Conservation (phyloP, 2,329 filamentous ascomycete species). For the Kalmusia sp. region DNA sequence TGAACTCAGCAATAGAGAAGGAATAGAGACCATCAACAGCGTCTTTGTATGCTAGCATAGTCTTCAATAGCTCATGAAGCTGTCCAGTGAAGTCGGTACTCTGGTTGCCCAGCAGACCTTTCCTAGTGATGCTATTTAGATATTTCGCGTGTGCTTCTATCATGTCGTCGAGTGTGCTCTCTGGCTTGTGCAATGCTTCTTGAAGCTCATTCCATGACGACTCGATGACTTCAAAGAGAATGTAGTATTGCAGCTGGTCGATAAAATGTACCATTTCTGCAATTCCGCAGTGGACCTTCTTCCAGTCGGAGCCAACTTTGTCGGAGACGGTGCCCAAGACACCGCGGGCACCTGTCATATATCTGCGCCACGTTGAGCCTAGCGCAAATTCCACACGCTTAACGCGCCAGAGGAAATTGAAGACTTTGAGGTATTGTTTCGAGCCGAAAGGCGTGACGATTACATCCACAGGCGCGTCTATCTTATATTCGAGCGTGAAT, state of each 20-base stretch:
- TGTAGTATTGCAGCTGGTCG: conserved; percentile 97
- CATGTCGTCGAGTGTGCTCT: conserved; percentile 91
- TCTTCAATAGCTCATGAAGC: conserved; percentile 88
- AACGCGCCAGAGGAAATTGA: conserved; percentile 98
- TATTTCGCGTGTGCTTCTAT: conserved; percentile 92
- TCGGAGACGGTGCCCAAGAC: conserved; percentile 81
- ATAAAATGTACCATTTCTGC: conserved; percentile 99
- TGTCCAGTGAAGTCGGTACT: conserved; percentile 82
- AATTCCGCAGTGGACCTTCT: conserved; percentile 82
- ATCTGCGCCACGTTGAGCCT: conserved; percentile 88
- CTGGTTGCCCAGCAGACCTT: conserved; percentile 83
- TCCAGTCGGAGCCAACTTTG: conserved; percentile 82
- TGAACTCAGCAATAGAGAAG: conserved; percentile 94
- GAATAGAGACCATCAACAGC: conserved; percentile 93
- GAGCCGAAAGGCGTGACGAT: conserved; percentile 96
- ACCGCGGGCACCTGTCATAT: conserved; percentile 93
- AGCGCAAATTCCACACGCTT: conserved; percentile 97
- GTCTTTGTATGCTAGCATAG: conserved; percentile 93
- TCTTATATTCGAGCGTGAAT: conserved; percentile 98
- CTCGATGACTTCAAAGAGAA: conserved; percentile 98
- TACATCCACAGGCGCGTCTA: conserved; percentile 94
- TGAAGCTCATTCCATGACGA: conserved; percentile 93
- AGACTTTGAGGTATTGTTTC: conserved; percentile 96
- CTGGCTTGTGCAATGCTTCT: conserved; percentile 79
- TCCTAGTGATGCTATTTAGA: conserved; percentile 92